phyloP scores from a whole-genome alignment of 345 rosid species.

The Salix dunnii region DNA sequence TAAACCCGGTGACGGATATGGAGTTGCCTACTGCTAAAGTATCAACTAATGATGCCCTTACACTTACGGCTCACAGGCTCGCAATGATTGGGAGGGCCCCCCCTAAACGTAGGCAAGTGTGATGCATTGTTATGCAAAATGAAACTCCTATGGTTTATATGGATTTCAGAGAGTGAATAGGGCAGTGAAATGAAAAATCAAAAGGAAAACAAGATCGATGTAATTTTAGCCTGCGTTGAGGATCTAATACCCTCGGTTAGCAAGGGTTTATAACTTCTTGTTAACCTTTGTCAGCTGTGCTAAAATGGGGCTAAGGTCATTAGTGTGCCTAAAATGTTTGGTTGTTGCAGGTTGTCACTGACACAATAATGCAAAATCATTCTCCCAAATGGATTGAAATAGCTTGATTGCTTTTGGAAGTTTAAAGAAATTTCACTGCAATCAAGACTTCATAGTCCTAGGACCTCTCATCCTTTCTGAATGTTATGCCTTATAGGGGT shows the following conservation, averaged over 20 bases:
- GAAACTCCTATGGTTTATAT: not conserved
- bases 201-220: not conserved
- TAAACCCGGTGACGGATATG: conserved; percentile 49
- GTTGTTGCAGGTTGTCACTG: not conserved
- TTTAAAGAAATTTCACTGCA: not conserved
- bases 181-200: not conserved
- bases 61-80: conserved; percentile 55
- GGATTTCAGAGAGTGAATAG: not conserved
- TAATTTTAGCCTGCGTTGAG: not conserved
- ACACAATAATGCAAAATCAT: not conserved
- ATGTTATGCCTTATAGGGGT: not conserved
- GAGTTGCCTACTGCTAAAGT: conserved; percentile 47
- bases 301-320: not conserved
- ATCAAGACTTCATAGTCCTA: not conserved
- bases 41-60: conserved; percentile 51
- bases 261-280: not conserved
- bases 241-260: not conserved
- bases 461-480: not conserved
- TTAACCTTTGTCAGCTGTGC: not conserved
- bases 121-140: not conserved
- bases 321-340: not conserved
- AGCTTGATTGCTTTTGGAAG: not conserved
- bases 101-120: conserved; percentile 57
- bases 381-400: not conserved
- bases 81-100: conserved; percentile 55